phyloP scores from a whole-genome alignment of 2,329 filamentous ascomycete species.

The Beauveria scarabaeidicola region DNA sequence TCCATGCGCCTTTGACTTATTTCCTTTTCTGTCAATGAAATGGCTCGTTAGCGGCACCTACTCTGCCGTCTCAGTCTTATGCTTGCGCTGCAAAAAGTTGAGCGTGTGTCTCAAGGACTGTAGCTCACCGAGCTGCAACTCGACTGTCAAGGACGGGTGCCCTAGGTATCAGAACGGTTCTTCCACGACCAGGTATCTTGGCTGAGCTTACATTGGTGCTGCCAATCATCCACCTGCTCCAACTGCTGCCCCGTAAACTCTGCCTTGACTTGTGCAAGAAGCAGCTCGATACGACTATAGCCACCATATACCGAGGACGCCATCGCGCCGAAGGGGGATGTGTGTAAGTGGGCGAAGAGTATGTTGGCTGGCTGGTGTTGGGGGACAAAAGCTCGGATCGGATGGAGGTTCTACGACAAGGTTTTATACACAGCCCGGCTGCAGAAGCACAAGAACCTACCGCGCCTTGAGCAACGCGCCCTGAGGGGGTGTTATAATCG shows the following conservation, averaged over 20 bases:
- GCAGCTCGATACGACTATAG: neutral
- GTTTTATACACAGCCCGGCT: neutral
- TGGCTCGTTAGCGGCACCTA: conserved; percentile 28
- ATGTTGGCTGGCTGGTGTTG: neutral
- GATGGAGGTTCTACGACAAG: neutral
- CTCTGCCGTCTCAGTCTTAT: conserved; percentile 85
- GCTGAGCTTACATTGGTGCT: neutral
- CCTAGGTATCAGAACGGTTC: conserved; percentile 58
- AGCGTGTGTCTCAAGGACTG: conserved; percentile 90
- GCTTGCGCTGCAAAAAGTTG: conserved; percentile 81
- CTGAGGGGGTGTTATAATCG: neutral
- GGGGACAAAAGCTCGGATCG: neutral
- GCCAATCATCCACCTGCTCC: neutral
- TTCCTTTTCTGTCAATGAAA: no score
- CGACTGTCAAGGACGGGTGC: conserved; percentile 51
- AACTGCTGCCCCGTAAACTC: neutral
- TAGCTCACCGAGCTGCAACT: conserved; percentile 79
- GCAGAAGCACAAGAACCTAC: neutral
- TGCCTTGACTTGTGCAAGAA: neutral
- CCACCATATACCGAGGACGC: neutral
- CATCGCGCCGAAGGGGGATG: neutral
- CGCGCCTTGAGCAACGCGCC: no score
- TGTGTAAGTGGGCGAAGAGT: no score
- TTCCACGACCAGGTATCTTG: conserved; percentile 69
- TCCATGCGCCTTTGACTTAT: no score